Evolutionary conservation across 805 yeast species (phyloP).

Genomic region (Nakazawaea ishiwadae): DNA sequence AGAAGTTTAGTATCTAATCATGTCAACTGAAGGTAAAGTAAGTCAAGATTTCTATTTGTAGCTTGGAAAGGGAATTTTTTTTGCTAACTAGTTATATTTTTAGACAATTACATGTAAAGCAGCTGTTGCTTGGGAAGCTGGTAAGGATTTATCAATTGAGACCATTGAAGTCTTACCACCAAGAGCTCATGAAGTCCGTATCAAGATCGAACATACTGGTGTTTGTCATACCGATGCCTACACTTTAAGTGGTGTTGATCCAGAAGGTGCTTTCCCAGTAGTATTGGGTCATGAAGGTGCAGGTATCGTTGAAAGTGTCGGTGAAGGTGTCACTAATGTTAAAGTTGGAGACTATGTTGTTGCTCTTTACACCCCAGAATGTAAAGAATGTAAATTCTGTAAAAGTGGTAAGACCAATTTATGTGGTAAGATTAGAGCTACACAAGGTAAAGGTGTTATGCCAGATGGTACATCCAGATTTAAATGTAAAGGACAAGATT

Average conservation of each 20-base stretch:
- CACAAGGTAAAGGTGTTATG: constrained; percentile 98
- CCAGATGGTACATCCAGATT: constrained; percentile 97
- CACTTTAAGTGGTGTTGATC: constrained; percentile 90
- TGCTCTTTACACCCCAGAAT: constrained; percentile 95
- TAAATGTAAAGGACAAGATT: constrained; percentile 75
- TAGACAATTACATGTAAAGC: constrained; percentile 82
- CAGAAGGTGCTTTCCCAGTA: constrained; percentile 94
- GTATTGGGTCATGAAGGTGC: constrained; percentile 98
- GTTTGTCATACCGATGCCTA: constrained; percentile 99
- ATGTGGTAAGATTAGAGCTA: constrained; percentile 92
- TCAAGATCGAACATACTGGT: constrained; percentile 82
- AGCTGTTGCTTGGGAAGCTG: constrained; percentile 97
- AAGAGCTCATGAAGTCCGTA: constrained; percentile 94
- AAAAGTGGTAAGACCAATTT: constrained; percentile 92
- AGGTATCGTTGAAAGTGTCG: constrained; percentile 91
- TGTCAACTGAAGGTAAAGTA: constrained; percentile 13
- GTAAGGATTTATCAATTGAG: constrained; percentile 68
- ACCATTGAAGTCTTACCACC: constrained; percentile 91
- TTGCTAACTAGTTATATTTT: background rate
- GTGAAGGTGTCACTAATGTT: constrained; percentile 89
- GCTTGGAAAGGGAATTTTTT: background rate
- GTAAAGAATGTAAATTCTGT: constrained; percentile 93
- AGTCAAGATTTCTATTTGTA: background rate
- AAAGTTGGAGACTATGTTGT: constrained; percentile 92
- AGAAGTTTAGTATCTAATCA: no score